A percentile compares a stretch with the other conserved stretches of the same genome.
phyloP scores from a whole-genome alignment of 768 basidiomycete species.

The Lactarius trivialis region DNA sequence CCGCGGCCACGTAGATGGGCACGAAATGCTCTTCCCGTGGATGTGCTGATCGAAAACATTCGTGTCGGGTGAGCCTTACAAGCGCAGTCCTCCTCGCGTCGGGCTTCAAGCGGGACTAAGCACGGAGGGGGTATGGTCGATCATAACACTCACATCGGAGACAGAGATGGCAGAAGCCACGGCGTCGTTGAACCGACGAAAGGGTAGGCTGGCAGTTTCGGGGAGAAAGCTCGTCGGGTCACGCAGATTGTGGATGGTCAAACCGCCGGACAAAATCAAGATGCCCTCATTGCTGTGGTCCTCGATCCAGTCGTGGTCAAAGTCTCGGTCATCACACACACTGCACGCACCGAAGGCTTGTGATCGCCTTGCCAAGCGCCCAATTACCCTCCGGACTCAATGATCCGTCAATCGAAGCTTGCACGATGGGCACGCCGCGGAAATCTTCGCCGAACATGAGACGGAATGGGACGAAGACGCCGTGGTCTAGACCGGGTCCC shows the following conservation, averaged over 20 bases:
- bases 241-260: conserved; percentile 60
- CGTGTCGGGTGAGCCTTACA: conserved; percentile 47
- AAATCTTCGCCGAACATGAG: conserved; percentile 71
- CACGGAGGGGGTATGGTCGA: background rate
- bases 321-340: conserved; percentile 5
- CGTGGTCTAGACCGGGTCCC: conserved; percentile 69
- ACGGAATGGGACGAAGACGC: conserved; percentile 73
- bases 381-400: conserved; percentile 57
- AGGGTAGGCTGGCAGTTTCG: conserved; percentile 39
- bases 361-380: conserved; percentile 55
- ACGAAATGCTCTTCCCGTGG: conserved; percentile 79
- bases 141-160: conserved; percentile 41
- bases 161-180: conserved; percentile 48
- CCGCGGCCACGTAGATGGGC: conserved; percentile 70
- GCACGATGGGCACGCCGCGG: conserved; percentile 57
- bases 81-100: conserved; percentile 50
- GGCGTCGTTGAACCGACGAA: conserved; percentile 54
- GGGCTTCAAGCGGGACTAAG: conserved; percentile 31
- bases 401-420: conserved; percentile 59
- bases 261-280: conserved; percentile 63
- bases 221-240: conserved; percentile 48
- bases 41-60: conserved; percentile 59
- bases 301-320: background rate
- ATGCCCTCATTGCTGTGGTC: conserved; percentile 52
- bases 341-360: conserved; percentile 44